Base-by-base conservation (phyloP, 176 grass and related monocot species). In the Aegilops bicornis region DNA sequence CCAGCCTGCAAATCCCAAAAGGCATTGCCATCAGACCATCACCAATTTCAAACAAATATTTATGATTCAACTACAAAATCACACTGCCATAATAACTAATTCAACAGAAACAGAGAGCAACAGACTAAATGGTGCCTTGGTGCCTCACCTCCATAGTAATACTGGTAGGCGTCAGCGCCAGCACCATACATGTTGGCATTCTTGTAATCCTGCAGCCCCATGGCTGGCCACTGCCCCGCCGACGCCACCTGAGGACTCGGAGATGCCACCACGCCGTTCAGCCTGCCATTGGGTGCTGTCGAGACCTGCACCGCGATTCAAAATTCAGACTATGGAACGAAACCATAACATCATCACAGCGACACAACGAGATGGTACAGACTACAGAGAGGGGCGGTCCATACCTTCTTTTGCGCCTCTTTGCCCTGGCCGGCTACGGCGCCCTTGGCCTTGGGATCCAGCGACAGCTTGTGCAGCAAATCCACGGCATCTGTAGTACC, bases 111-210 rank as follows among this genome's bases (percentile, higher is more conserved):
- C 3, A 65, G 69, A 25, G 20, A 40, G 84, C 33, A 40, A 81
- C 32, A 78, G 8, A 40, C 14, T 76, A 25, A 74, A 73, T 30
- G 20, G 63, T 69, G 2, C 15, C 56, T 73, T 12, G 42, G 48
- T 58, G 76, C 16, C 24, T 86, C 67, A 96, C 91, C 89, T 86
- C 91, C 94, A 54, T 81, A 92, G 58, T 92, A 96, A n/a, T 90
- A 92, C 74, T 87, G 79, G 76, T 96, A 96, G 30, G 82, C 85
- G 31, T 77, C 82, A 15, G 87, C 85, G 39, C 79, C 82, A 29
- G 90, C 93, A 17, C 48, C 48, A 66, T 92, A 94, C 79, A 88
- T 88, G 87, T 60, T 67, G 14, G 69, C 56, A 25, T 93, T 89
- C 23, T 69, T 78, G 75, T 86, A 87, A 20, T 90, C 91, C 76